Percentiles rank a stretch among this genome's conserved stretches.
Evolutionary conservation across 768 basidiomycete species (phyloP).

Genomic region (Xanthoconium stramineum): DNA sequence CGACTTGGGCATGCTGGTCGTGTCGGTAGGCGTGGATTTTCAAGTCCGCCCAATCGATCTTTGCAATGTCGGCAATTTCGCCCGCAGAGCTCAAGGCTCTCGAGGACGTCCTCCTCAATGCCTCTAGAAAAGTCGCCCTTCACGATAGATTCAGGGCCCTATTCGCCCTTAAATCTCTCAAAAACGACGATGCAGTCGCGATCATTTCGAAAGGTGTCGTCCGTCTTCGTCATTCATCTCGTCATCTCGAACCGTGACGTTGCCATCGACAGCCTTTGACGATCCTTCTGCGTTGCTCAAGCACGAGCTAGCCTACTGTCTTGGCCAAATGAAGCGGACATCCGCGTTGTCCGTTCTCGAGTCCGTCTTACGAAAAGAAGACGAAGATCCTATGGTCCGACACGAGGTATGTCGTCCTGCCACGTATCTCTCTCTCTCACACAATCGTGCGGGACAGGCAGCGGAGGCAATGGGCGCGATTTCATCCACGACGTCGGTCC

Average conservation of each 20-base stretch:
- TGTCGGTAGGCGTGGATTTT: constrained; percentile 27
- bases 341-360: constrained; percentile 79
- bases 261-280: constrained; percentile 56
- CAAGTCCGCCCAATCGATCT: constrained; percentile 48
- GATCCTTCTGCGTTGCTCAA: constrained; percentile 91
- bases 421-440: constrained; percentile 6
- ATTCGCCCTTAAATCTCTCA: constrained; percentile 87
- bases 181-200: constrained; percentile 70
- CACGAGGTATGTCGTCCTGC: constrained; percentile 70
- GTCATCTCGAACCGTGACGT: background rate
- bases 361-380: constrained; percentile 61
- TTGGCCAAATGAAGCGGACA: constrained; percentile 82
- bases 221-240: background rate
- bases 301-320: constrained; percentile 95
- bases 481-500: constrained; percentile 60
- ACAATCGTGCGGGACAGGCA: constrained; percentile 50
- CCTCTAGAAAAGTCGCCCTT: constrained; percentile 64
- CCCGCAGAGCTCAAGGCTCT: constrained; percentile 61
- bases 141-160: constrained; percentile 88
- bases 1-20: constrained; percentile 73
- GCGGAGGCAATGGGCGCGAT: constrained; percentile 99
- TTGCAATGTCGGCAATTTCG: constrained; percentile 35
- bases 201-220: constrained; percentile 80
- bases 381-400: constrained; percentile 93
- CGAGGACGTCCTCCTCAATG: constrained; percentile 76